A percentile compares a stretch with the other conserved stretches of the same genome.
Conservation (phyloP, 2,329 filamentous ascomycete genomes). For the Colletotrichum tropicicola region DNA sequence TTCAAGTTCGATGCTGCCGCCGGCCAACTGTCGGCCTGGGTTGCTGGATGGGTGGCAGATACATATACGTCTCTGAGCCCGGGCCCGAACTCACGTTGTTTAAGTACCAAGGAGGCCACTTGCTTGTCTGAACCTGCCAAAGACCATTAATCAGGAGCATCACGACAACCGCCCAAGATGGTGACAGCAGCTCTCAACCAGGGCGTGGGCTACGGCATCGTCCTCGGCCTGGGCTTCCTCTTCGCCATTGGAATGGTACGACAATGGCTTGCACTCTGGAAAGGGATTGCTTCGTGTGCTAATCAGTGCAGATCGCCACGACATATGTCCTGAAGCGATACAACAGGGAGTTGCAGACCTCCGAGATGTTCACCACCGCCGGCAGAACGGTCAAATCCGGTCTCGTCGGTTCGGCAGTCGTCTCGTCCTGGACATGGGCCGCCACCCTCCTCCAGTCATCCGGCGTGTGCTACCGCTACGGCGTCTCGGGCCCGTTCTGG, state of each 20-base stretch:
- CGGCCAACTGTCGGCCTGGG: constrained; percentile 13
- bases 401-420: constrained; percentile 83
- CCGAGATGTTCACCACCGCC: constrained; percentile 85
- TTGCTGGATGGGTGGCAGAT: background rate
- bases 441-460: constrained; percentile 77
- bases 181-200: constrained; percentile 55
- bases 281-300: background rate
- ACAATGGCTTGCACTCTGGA: no score
- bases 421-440: constrained; percentile 86
- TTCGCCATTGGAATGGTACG: constrained; percentile 76
- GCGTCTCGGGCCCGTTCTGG: constrained; percentile 61
- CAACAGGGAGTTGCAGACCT: constrained; percentile 79
- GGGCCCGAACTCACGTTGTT: background rate
- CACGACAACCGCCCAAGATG: constrained; percentile 11
- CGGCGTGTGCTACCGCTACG: constrained; percentile 78
- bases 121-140: background rate
- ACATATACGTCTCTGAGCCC: constrained; percentile 20
- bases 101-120: background rate
- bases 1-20: constrained; percentile 18
- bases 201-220: constrained; percentile 80
- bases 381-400: constrained; percentile 84
- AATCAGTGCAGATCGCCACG: constrained; percentile 60
- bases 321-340: constrained; percentile 74
- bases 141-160: background rate
- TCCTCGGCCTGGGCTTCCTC: constrained; percentile 76